A percentile compares a stretch with the other conserved stretches of the same genome.
These are phyloP conservation scores for Euptelea pleiosperma DNA, from an alignment of 164 flowering plant genomes.

Conservation along the genomic window DNA sequence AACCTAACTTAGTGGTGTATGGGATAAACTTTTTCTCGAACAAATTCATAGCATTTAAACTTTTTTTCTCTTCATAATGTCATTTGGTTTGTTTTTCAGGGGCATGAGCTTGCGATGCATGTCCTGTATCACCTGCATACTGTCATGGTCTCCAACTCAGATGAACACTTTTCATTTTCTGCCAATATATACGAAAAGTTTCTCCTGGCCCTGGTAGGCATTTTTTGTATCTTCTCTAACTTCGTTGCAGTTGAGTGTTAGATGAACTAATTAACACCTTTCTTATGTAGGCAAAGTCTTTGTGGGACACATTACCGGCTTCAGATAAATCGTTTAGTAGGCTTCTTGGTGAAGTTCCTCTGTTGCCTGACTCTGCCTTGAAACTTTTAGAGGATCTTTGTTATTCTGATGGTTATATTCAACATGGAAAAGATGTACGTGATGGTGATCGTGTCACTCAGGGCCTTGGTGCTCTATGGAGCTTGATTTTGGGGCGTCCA, in stretches of 20 bases:
- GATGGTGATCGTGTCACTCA: slow-evolving; percentile 95
- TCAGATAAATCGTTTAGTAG: slow-evolving; percentile 90
- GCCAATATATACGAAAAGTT: slow-evolving; percentile 69
- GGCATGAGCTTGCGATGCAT: slow-evolving; percentile 87
- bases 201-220: slow-evolving; percentile 73
- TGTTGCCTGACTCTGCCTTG: slow-evolving; percentile 71
- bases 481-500: slow-evolving; percentile 87
- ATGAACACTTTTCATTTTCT: slow-evolving; percentile 39
- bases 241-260: slow-evolving; percentile 1
- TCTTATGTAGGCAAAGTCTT: slow-evolving; percentile 63
- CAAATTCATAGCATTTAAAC: too few relatives aligned
- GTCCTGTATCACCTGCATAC: slow-evolving; percentile 71
- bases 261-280: neutral
- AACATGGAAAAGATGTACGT: slow-evolving; percentile 46
- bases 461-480: slow-evolving; percentile 98
- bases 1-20: too few relatives aligned
- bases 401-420: slow-evolving; percentile 40
- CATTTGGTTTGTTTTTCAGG: slow-evolving; percentile 44
- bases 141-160: slow-evolving; percentile 38
- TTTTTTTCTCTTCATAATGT: slow-evolving; percentile 6
- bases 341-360: slow-evolving; percentile 92
- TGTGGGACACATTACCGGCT: slow-evolving; percentile 81
- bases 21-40: too few relatives aligned
- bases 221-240: neutral
- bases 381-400: slow-evolving; percentile 77